Evolutionary conservation across 208 protist genomes (phyloP), one percentile per base, ranked within the genome.

Genomic region (Tritrichomonas musculus): DNA sequence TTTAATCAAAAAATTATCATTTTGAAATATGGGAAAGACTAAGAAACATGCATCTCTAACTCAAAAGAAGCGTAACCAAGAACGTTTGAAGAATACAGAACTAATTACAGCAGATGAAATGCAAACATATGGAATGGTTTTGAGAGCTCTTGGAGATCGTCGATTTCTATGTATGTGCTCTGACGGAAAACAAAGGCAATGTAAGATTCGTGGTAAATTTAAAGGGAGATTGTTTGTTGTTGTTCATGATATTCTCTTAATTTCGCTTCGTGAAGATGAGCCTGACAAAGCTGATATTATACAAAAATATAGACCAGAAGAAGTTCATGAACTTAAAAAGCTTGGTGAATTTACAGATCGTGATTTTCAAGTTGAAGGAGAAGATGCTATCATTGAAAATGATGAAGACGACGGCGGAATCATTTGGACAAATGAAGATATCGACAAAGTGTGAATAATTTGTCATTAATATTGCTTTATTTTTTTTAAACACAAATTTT

Each of bases 281-380:
- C 96, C 97, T 64, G 96, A 93, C 25, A 98, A 98, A 94, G 97
- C 95, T 17, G 97, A 98, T 94, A 96, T 98, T n/a, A 98, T 98
- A 36, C 93, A 97, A 9, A 97, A 97, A 94, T 98, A 98, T 94
- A 95, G 88, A 47, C 53, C 94, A 17, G 97, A 98, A 53, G 97
- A 98, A 94, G 97, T 96, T 50, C 94, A 97, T 53, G 93, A 93
- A 49, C 95, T 98, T 14, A 96, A 97, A 66, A 84, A 93, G 33
- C 92, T 95, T 25, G 95, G 95, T 36, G 96, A 97, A 94, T 75
- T 98, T 22, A 96, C 97, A 0, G 96, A 95, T 60, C 93, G 64
- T 73, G 94, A 88, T 65, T 82, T 82, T 41, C 20, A 25, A 20
- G 50, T 20, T n/a, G 69, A 77, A 44, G 13, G 50, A 82, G 41